Conservation (phyloP, 306 rosid species). For the Cucurbita maxima region DNA sequence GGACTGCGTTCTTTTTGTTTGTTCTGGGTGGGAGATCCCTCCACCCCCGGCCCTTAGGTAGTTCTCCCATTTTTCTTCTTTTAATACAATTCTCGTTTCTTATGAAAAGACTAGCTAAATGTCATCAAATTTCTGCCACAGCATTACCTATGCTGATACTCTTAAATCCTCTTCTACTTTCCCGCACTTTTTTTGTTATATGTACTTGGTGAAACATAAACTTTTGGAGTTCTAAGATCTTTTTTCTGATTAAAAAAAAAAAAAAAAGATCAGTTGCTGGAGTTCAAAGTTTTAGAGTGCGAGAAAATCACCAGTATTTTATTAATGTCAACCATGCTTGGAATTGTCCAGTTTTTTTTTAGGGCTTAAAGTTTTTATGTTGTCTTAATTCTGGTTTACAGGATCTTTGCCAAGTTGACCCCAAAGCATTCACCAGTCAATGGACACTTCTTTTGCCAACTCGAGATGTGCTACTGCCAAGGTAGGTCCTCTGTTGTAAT, state of each 20-base stretch:
- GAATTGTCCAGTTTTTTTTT: neutral
- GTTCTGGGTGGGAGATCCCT: no score
- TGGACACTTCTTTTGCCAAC: slow-evolving; percentile 87
- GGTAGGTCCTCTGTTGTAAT: slow-evolving; percentile 22
- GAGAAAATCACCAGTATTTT: neutral
- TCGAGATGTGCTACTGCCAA: slow-evolving; percentile 62
- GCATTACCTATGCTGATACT: neutral
- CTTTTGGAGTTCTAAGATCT: neutral
- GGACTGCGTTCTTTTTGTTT: no score
- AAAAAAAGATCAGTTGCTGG: neutral
- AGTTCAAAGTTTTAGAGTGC: neutral
- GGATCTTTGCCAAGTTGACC: slow-evolving; percentile 94
- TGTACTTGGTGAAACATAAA: neutral
- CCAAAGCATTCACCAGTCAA: slow-evolving; percentile 65
- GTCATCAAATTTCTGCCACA: neutral
- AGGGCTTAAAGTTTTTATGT: neutral
- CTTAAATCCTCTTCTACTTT: neutral
- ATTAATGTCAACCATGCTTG: neutral
- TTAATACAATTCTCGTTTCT: no score
- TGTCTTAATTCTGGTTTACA: slow-evolving; percentile 18
- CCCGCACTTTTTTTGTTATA: neutral
- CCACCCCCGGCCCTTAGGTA: no score
- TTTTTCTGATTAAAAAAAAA: neutral
- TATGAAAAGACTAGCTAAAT: no score
- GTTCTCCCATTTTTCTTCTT: no score